Base-by-base conservation (phyloP, 371 early-diverging fungal genomes). In the Funneliformis caledonium region DNA sequence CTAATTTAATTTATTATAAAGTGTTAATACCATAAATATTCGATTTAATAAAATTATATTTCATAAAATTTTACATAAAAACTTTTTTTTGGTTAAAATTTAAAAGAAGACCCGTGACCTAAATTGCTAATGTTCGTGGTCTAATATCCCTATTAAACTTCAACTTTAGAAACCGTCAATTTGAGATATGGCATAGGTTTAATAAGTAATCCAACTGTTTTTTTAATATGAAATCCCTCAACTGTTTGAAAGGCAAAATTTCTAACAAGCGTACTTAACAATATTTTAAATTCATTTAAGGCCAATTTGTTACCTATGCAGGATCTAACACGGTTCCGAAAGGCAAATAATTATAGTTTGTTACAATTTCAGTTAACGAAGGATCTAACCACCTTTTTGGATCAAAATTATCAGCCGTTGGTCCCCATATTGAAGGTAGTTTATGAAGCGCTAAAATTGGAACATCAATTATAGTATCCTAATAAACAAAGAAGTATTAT, bases 261-360 rank as follows among this genome's bases (percentile, higher is more conserved):
- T 48, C 82, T 45, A 59, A 86, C 72, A 33, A 86, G 64, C 4
- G 84, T 79, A 26, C 86, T 84, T 48, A 87, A 31, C 8, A 87
- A 64, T 62, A 85, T 81, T 77, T 88, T 87, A 76, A 85, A 62
- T 82, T 88, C 88, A 59, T 82, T 84, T 81, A 83, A 68, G 12
- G 89, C 87, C 70, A 88, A 84, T 81, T 83, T 84, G 80, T 80
- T 81, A 10, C 85, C 85, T 33, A 84, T 83, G 50, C 85, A 87
- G 19, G 83, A 83, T 10, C 87, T 65, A 4, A 87, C 45, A 92
- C 93, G 11, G 89, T 86, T 72, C 89, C 72, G 82, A 93, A 93
- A 1, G 92, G 93, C 80, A 89, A 82, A 73, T 88, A 92, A 4
- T 88, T 87, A 82, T 81, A 84, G 42, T 64, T 79, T 82, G 82